Conservation (phyloP, 108 stramenopile genomes). For the Nitzschia sp. region DNA sequence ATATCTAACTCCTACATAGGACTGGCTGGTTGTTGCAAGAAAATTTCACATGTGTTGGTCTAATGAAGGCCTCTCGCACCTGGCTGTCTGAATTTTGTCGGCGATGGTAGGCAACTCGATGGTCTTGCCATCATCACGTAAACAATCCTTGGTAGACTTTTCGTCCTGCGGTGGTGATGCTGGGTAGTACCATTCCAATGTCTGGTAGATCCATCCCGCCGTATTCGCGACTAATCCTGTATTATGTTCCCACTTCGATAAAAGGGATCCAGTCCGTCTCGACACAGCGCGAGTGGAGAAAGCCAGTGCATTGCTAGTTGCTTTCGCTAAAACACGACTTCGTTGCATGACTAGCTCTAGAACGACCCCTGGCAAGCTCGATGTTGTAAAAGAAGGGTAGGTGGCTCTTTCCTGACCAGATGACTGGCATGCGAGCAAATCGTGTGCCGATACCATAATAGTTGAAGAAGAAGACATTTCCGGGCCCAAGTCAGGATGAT, state of each 20-base stretch:
- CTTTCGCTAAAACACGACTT: background rate
- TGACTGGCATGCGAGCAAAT: conserved; percentile 16
- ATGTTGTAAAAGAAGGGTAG: no score
- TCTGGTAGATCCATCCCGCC: background rate
- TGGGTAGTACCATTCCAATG: background rate
- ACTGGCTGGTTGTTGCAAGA: no score
- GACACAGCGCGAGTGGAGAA: background rate
- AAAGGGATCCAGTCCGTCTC: background rate
- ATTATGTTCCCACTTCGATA: background rate
- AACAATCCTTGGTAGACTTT: no score
- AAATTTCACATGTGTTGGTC: no score
- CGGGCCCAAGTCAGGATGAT: background rate
- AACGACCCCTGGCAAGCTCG: background rate
- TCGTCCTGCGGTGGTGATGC: no score
- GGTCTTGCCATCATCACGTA: no score
- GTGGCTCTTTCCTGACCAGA: background rate
- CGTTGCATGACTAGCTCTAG: background rate
- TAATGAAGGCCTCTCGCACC: no score
- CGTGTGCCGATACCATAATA: conserved; percentile 38
- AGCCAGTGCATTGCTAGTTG: background rate
- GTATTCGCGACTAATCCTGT: background rate
- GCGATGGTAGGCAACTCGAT: no score
- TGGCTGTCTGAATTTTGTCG: no score
- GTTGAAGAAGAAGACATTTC: conserved; percentile 5
- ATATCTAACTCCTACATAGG: background rate